Base-by-base conservation (phyloP, 2,329 filamentous ascomycete genomes). In the Cryphonectria japonica region DNA sequence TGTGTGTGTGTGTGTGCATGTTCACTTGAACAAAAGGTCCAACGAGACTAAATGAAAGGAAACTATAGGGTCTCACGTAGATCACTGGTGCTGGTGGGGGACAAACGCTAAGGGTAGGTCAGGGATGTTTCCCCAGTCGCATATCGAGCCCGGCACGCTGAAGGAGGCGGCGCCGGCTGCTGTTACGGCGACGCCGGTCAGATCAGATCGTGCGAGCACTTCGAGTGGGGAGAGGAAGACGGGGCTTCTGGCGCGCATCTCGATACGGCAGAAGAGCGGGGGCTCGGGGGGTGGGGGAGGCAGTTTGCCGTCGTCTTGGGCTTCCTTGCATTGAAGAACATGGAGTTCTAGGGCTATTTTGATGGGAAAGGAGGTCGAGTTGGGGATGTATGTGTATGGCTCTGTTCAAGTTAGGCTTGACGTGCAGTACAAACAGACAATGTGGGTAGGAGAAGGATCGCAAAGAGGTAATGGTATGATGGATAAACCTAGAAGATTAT, bases 41-140 rank as follows among this genome's bases (percentile, higher is more conserved):
- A 50, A 3, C 13, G 8, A 29, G 52, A 57, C 54, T 59, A 59
- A 59, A 59, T 3, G 11, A 52, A n/a, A n/a, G n/a, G 19, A n/a
- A n/a, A n/a, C 7, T 1, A 5, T 37, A 85, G 84, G 82, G 82
- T 74, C 80, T 2, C 81, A 85, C 70, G 78, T 80, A 32, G 83
- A 85, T 16, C 84, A 86, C 72, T 88, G 86, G 86, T 88, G 86
- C 77, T 88, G 86, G 86, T 84, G 83, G 0, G 86, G 86, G 1
- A 85, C 79, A 22, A 88, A 86, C 71, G 75, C 83, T 52, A 86
- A 84, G 72, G 85, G 86, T 4, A 86, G 83, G 77, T 84, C 82
- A 79, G 86, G 86, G 37, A 81, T 88, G 66, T 88, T 88, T 76
- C 85, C 85, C 22, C 81, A 83, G 72, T 83, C 82, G 3, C 85